Base-by-base conservation (phyloP, 768 basidiomycete genomes). In the Rhodotorula graminis region DNA sequence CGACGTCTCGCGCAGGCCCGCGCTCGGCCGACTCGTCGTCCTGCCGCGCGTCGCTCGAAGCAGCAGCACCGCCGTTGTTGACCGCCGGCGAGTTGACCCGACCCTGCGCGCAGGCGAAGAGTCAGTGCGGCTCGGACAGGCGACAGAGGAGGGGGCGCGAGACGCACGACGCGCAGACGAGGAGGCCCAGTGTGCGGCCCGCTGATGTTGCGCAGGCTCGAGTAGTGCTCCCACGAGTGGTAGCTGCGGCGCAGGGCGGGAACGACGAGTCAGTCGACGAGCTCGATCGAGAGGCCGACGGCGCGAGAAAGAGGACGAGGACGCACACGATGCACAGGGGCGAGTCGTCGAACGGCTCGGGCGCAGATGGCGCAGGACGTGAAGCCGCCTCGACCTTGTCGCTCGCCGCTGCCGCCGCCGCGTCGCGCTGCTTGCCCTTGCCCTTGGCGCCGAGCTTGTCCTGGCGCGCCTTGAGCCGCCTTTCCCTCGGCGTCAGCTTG, bases 141-240 rank as follows among this genome's bases (percentile, higher is more conserved):
- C 25, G 10, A 1, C 15, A 15, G 1, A 21, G 23, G 37, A 5
- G 23, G 2, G 11, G 11, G 46, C 1, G 12, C 6, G 42, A 44
- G 25, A 65, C 73, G 15, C 46, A 71, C 70, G 33, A 71, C 67
- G 23, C 65, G 61, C 19, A 79, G 70, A 3, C 70, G 46, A 3
- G 78, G 78, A 0, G 74, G 83, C 15, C 91, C 93, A 0, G 86
- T 82, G 79, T 93, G 92, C 0, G 92, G 93, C 3, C 93, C 93
- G 25, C 84, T 84, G 65, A 93, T 82, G 80, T 92, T 93, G 59
- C 93, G 89, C 70, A 95, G 90, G n/a, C 89, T 91, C 21, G 90
- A 92, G 78, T 93, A 95, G 80, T 95, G 93, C 78, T 95, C 92
- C 90, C 91, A 93, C 18, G 68, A 62, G 58, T 71, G 73, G 49